Conservation (phyloP, 2,329 filamentous ascomycete genomes). For the Xylaria sp. region DNA sequence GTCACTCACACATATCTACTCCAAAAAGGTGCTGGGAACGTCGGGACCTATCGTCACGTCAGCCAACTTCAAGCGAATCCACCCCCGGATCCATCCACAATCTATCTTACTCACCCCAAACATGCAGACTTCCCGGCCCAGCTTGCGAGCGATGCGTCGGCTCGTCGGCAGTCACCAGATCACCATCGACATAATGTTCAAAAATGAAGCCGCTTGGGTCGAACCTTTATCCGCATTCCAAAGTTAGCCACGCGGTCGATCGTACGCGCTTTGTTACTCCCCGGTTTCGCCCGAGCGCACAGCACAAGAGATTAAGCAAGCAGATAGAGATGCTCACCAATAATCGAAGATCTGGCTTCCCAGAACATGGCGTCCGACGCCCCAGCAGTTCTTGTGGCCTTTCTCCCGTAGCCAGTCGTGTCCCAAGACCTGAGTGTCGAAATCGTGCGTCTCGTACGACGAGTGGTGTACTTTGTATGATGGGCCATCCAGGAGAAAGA, state of each 20-base stretch:
- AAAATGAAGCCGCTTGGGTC: conserved; percentile 68
- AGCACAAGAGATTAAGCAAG: no score
- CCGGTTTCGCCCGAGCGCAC: no score
- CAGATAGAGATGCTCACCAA: conserved; percentile 55
- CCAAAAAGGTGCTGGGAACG: conserved; percentile 37
- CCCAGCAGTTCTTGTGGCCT: conserved; percentile 71
- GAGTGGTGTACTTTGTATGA: conserved; percentile 68
- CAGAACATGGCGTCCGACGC: conserved; percentile 71
- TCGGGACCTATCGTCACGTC: conserved; percentile 33
- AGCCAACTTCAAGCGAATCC: not conserved
- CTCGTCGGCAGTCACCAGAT: conserved; percentile 63
- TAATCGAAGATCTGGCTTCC: conserved; percentile 77
- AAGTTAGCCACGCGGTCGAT: no score
- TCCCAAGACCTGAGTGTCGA: conserved; percentile 71
- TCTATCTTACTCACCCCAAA: conserved; percentile 47
- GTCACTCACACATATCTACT: not conserved
- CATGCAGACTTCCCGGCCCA: conserved; percentile 50
- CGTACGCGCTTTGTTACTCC: no score
- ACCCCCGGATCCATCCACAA: not conserved
- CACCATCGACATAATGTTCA: conserved; percentile 74
- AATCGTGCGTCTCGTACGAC: conserved; percentile 73
- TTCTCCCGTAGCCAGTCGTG: conserved; percentile 70
- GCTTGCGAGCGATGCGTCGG: conserved; percentile 50
- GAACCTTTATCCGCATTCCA: conserved; percentile 49
- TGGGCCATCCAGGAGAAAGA: conserved; percentile 56